These are phyloP conservation scores for Nepenthes alata DNA, from an alignment of 179 eudicot genomes.

Conservation along the genomic window DNA sequence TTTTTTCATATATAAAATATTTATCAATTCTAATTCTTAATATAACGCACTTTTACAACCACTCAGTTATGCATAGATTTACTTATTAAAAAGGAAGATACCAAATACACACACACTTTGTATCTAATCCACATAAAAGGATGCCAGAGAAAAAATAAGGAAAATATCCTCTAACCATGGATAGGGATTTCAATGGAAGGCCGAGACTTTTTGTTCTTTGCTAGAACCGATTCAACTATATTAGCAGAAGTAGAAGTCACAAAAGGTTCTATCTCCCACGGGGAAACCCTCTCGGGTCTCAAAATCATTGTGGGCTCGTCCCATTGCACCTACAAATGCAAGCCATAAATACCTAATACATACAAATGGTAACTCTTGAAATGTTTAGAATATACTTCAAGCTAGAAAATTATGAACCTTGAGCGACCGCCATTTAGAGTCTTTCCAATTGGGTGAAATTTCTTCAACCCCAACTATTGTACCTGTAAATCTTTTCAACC, in stretches of 20 bases:
- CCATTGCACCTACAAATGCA: conserved; percentile 66
- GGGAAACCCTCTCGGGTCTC: conserved; percentile 84
- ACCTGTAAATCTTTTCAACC: conserved; percentile 57
- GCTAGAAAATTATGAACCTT: conserved; percentile 36
- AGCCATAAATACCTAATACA: not conserved
- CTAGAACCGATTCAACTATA: conserved; percentile 21
- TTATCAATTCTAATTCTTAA: too few species aligned
- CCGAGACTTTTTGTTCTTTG: conserved; percentile 63
- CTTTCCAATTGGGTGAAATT: conserved; percentile 57
- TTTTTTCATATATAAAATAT: too few species aligned
- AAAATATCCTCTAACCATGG: conserved; percentile 30
- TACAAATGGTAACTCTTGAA: too few species aligned
- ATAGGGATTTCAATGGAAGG: conserved; percentile 36
- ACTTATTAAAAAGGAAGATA: too few species aligned
- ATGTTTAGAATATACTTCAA: too few species aligned
- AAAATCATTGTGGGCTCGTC: conserved; percentile 64
- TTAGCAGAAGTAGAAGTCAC: conserved; percentile 33
- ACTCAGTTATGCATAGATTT: too few species aligned
- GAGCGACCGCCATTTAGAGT: conserved; percentile 70
- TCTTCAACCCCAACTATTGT: conserved; percentile 72
- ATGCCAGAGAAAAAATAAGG: not conserved
- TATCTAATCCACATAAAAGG: not conserved
- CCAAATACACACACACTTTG: not conserved
- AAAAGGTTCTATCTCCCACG: conserved; percentile 92
- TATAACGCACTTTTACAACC: too few species aligned